Conservation (phyloP, 192 early-diverging fungal genomes). For the Entrophospora sp. region DNA sequence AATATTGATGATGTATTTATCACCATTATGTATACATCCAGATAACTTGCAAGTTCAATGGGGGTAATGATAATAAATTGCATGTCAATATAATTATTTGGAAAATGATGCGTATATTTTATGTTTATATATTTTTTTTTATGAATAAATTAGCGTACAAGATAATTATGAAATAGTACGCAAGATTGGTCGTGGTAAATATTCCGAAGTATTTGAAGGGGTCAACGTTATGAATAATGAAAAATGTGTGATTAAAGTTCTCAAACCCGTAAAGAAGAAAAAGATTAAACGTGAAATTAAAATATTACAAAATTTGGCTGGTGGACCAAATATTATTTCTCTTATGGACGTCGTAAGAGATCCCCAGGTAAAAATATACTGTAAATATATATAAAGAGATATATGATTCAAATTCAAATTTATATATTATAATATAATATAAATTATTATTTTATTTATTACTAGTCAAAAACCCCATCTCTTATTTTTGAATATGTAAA, state of each 20-base stretch:
- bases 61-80: too few species aligned
- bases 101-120: not conserved
- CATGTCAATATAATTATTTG: not conserved
- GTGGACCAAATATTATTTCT: constrained; percentile 88
- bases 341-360: constrained; percentile 93
- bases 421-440: too few species aligned
- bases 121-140: not conserved
- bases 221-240: constrained; percentile 77
- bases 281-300: constrained; percentile 99
- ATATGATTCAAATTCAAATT: too few species aligned
- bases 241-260: constrained; percentile 97
- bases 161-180: constrained; percentile 97
- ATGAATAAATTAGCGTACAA: constrained; percentile 49
- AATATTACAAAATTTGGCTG: constrained; percentile 94
- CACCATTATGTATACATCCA: too few species aligned
- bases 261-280: constrained; percentile 99
- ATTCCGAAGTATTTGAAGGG: constrained; percentile 99
- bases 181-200: constrained; percentile 98
- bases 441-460: not conserved
- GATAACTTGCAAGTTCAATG: constrained; percentile 83
- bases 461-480: constrained; percentile 88
- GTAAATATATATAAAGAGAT: too few species aligned
- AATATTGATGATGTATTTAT: not conserved
- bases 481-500: constrained; percentile 96
- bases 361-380: constrained; percentile 77